These are phyloP conservation scores for Kwoniella sp. DNA, from an alignment of 768 basidiomycete species.

Conservation along the genomic window DNA sequence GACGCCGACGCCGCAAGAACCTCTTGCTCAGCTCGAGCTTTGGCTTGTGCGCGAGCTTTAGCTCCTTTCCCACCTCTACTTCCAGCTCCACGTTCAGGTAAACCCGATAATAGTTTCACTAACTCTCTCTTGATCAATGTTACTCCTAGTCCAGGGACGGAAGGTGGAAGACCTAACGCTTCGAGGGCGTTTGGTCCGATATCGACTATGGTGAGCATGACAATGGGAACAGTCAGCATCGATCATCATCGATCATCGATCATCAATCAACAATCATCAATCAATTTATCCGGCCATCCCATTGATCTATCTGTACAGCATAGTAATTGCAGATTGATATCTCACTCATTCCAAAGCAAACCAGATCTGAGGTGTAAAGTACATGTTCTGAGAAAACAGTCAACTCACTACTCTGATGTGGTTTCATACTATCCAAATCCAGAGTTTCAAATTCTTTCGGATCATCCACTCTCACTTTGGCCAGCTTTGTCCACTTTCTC, in stretches of 20 bases:
- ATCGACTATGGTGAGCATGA: slow-evolving; percentile 9
- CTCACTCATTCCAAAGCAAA: too few species aligned
- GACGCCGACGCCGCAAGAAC: too few species aligned
- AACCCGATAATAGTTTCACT: not conserved
- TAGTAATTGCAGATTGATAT: too few species aligned
- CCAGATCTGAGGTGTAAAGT: too few species aligned
- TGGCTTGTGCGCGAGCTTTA: not conserved
- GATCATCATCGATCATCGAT: too few species aligned
- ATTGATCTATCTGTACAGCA: too few species aligned
- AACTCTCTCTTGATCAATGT: slow-evolving; percentile 4
- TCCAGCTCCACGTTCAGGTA: not conserved
- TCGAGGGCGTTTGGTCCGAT: slow-evolving; percentile 11
- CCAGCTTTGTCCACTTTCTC: not conserved
- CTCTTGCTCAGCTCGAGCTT: not conserved
- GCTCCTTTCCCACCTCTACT: not conserved
- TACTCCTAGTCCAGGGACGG: slow-evolving; percentile 6
- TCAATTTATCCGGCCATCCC: too few species aligned
- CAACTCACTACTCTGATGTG: slow-evolving; percentile 17
- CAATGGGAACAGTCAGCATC: too few species aligned
- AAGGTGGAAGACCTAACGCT: slow-evolving; percentile 9
- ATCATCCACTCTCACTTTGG: slow-evolving; percentile 6
- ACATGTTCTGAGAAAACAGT: not conserved
- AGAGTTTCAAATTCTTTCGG: slow-evolving; percentile 11
- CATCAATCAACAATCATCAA: too few species aligned
- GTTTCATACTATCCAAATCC: slow-evolving; percentile 14